Percentiles rank a stretch among this genome's conserved stretches.
Conservation (phyloP, 257 asterid species). For the Solanum peruvianum region DNA sequence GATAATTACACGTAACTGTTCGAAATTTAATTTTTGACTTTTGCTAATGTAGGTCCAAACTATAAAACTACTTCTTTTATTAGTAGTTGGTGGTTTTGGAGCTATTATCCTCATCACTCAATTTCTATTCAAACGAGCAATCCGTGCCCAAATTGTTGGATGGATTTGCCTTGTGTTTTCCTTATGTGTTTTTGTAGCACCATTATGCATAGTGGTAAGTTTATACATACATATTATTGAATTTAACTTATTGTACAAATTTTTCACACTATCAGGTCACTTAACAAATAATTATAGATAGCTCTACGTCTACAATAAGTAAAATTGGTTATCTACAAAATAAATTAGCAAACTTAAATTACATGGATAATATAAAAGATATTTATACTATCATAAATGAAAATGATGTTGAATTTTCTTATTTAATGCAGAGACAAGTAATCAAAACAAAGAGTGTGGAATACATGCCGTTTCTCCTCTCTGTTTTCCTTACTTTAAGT, state of each 20-base stretch:
- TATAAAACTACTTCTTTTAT: slow-evolving; percentile 14
- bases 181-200: slow-evolving; percentile 44
- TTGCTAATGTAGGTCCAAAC: slow-evolving; percentile 36
- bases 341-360: background rate
- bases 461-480: slow-evolving; percentile 42
- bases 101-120: slow-evolving; percentile 21
- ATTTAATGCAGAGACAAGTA: background rate
- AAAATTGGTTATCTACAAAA: background rate
- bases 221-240: background rate
- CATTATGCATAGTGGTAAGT: slow-evolving; percentile 49
- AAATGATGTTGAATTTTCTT: background rate
- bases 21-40: background rate
- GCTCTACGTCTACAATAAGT: background rate
- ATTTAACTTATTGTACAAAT: background rate
- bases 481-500: slow-evolving; percentile 26
- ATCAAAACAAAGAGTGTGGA: slow-evolving; percentile 40
- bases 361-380: background rate
- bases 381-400: no score
- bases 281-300: background rate
- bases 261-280: background rate
- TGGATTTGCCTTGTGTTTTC: slow-evolving; percentile 30
- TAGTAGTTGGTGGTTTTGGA: slow-evolving; percentile 33
- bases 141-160: slow-evolving; percentile 35
- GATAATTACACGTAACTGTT: no score
- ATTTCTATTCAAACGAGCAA: slow-evolving; percentile 14